These are phyloP conservation scores for Strombidium stylifer DNA, from an alignment of 73 alveolate species.

Conservation along the genomic window DNA sequence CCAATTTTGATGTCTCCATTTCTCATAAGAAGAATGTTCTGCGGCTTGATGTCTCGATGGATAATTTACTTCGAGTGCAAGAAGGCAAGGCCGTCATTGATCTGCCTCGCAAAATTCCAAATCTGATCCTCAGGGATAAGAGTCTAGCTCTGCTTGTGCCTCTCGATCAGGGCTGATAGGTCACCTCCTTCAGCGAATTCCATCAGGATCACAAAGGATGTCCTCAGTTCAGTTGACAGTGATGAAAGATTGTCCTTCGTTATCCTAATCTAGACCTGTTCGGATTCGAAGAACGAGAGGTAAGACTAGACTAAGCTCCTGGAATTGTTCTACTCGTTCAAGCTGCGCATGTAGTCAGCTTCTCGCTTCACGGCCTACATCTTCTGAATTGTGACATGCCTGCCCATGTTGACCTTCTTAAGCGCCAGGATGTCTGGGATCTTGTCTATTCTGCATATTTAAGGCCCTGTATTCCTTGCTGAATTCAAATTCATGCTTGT, in stretches of 20 bases:
- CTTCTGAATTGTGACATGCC: background rate
- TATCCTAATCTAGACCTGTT: background rate
- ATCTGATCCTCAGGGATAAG: background rate
- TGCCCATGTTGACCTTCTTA: conserved; percentile 12
- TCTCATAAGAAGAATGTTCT: background rate
- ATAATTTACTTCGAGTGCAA: conserved; percentile 4
- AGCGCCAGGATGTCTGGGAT: no score
- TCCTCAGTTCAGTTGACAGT: no score
- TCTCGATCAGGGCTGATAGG: background rate
- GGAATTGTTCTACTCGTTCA: background rate
- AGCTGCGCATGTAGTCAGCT: background rate
- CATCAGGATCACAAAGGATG: conserved; percentile 6
- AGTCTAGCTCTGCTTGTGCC: background rate
- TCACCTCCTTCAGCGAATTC: conserved; percentile 25
- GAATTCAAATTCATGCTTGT: no score
- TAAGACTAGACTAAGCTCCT: background rate
- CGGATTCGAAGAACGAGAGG: no score
- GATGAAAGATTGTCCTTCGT: background rate
- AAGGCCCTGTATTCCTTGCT: no score
- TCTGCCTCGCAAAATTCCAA: conserved; percentile 7
- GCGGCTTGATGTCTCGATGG: conserved; percentile 21
- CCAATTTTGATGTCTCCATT: background rate
- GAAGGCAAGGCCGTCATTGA: background rate
- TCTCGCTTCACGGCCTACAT: conserved; percentile 1
- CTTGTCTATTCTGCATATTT: no score